Base-by-base conservation (phyloP, 2,329 filamentous ascomycete species). In the Botrytis sinoallii region DNA sequence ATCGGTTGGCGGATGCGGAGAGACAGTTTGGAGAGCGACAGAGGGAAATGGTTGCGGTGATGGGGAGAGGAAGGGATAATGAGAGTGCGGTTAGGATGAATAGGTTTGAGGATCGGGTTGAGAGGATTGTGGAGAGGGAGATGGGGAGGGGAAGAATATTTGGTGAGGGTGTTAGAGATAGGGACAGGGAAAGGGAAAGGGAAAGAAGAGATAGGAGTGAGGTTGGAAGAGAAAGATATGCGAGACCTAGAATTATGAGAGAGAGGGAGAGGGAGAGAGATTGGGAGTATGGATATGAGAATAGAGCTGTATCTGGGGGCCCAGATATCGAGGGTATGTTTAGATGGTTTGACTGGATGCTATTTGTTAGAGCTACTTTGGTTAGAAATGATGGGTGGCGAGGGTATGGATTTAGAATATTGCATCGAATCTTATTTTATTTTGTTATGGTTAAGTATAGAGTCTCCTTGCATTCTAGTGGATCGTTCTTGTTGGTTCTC, bases 221-320 rank as follows among this genome's bases (percentile, higher is more conserved):
- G n/a, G 18, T 29, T 22, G 20, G 42, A 12, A 42, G 48, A 32
- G 65, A 68, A 22, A 57, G 65, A 57, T 42, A 59, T 72, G 22
- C 10, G 20, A 61, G 44, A 48, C 42, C 52, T 55, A 48, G 32
- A 25, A 29, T 46, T 4, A 40, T 59, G 35, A 42, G 61, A 12
- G 48, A 72, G 46, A n/a, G 52, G 29, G 67, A 70, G 42, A 42
- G 32, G 18, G 52, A 69, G 25, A 46, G 63, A 12, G 63, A 55
- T 32, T 48, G 38, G 48, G 70, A 66, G 35, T 59, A 68, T 68
- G 55, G 40, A 18, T 67, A 72, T 66, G 70, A 64, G 32, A 72
- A n/a, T 38, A 32, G 22, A 16, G 22, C 6, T 32, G 44, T 9
- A 5, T 40, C 52, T 32, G 48, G 48, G 65, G 35, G 18, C 4